Evolutionary conservation across 1,284 basidiomycete genomes (phyloP).

Genomic region (Caloboletus firmus): DNA sequence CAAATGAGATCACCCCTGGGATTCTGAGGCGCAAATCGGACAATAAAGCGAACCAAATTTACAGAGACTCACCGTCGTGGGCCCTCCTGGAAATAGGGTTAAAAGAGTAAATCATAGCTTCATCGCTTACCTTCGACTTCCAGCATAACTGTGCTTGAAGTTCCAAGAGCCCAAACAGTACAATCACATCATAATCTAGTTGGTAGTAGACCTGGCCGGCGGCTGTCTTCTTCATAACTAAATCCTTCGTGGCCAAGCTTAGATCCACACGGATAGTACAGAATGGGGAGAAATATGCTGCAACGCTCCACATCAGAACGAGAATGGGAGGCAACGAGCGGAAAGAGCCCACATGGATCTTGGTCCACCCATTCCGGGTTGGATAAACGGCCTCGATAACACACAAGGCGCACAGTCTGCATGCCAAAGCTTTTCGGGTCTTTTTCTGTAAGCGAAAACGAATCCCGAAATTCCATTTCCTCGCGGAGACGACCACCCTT

Average conservation of each 20-base stretch:
- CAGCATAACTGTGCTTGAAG: slow-evolving; percentile 6
- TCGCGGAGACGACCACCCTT: not conserved
- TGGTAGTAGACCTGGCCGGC: slow-evolving; percentile 1
- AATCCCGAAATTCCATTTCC: slow-evolving; percentile 2
- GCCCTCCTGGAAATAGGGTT: not conserved
- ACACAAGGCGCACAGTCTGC: slow-evolving; percentile 1
- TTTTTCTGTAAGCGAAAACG: slow-evolving; percentile 1
- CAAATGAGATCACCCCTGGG: slow-evolving; percentile 2
- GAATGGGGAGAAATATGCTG: not conserved
- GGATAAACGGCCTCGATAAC: slow-evolving; percentile 5
- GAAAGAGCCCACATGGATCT: slow-evolving; percentile 1
- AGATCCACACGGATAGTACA: slow-evolving; percentile 5
- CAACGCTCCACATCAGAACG: not conserved
- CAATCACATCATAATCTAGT: slow-evolving; percentile 15
- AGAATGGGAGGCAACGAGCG: not conserved
- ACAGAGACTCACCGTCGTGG: not conserved
- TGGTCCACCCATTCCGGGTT: slow-evolving; percentile 14
- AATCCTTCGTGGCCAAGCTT: not conserved
- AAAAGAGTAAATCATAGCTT: not conserved
- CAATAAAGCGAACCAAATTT: not conserved
- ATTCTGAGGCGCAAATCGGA: not conserved
- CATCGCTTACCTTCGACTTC: slow-evolving; percentile 1
- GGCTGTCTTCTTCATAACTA: not conserved
- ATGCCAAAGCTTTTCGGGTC: slow-evolving; percentile 4
- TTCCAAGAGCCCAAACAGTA: slow-evolving; percentile 4